Evolutionary conservation across 768 basidiomycete species (phyloP).

Genomic region (Suillus cothurnatus): DNA sequence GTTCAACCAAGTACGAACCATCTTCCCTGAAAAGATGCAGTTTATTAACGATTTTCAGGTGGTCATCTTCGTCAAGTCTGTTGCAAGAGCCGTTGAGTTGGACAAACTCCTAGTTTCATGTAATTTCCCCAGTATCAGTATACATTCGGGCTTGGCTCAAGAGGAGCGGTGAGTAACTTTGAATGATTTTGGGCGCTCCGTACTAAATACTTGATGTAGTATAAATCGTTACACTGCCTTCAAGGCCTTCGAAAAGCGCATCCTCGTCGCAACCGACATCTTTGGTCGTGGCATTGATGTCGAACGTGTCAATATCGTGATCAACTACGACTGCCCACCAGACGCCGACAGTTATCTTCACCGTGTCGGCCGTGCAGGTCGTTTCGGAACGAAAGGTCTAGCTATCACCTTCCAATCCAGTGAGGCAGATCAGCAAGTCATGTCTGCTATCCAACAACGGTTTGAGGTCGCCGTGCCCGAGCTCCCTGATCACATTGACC

Average conservation of each 20-base stretch:
- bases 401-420: slow-evolving; percentile 96
- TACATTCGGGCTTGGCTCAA: slow-evolving; percentile 93
- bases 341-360: slow-evolving; percentile 99
- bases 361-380: slow-evolving; percentile 98
- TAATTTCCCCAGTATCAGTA: slow-evolving; percentile 98
- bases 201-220: slow-evolving; percentile 40
- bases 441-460: slow-evolving; percentile 91
- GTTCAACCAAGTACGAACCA: slow-evolving; percentile 83
- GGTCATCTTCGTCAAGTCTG: slow-evolving; percentile 99
- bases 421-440: slow-evolving; percentile 91
- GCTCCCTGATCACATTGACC: slow-evolving; percentile 91
- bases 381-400: slow-evolving; percentile 99
- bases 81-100: slow-evolving; percentile 93
- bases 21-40: background rate
- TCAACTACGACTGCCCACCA: slow-evolving; percentile 97
- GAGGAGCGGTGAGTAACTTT: slow-evolving; percentile 84
- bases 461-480: slow-evolving; percentile 98
- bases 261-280: slow-evolving; percentile 99
- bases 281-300: slow-evolving; percentile 99
- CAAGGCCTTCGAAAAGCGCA: slow-evolving; percentile 99
- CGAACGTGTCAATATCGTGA: slow-evolving; percentile 98
- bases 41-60: slow-evolving; percentile 56
- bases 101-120: slow-evolving; percentile 96
- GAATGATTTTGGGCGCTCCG: background rate
- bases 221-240: slow-evolving; percentile 96